Percentiles rank a stretch among this genome's conserved stretches.
Conservation (phyloP, 2,329 filamentous ascomycete genomes). For the Fusarium pilosicola region DNA sequence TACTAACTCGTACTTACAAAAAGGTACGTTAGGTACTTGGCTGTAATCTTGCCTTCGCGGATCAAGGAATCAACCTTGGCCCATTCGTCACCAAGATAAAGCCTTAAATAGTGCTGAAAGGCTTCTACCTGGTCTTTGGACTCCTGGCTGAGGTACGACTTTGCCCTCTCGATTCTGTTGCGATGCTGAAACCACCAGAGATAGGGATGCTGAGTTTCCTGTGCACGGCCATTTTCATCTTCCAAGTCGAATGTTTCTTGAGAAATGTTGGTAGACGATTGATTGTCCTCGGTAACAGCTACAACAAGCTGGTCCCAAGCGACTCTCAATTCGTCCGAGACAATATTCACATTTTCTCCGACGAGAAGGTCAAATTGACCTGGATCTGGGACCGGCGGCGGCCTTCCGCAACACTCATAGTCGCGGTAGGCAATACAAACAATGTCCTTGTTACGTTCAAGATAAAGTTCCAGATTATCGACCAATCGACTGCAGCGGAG, state of each 20-base stretch:
- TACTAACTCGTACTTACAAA: accelerated
- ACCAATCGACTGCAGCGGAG: neutral
- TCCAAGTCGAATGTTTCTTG: accelerated
- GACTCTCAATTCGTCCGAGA: accelerated
- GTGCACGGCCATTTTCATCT: accelerated
- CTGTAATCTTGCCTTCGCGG: neutral
- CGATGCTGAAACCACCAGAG: neutral
- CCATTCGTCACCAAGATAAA: neutral
- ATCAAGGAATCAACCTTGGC: neutral
- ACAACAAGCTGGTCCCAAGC: neutral
- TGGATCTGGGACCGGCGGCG: accelerated
- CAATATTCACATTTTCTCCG: accelerated
- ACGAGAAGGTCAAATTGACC: accelerated
- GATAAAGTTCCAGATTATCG: neutral
- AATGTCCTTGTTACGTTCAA: neutral
- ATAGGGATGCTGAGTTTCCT: neutral
- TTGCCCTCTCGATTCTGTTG: accelerated
- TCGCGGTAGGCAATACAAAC: neutral
- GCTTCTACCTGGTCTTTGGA: accelerated
- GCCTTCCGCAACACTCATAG: neutral
- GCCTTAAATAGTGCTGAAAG: neutral
- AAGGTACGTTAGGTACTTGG: accelerated
- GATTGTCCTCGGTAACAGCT: accelerated
- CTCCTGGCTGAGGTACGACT: neutral
- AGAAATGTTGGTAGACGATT: neutral